These are phyloP conservation scores for Populus tremula DNA, from an alignment of 345 rosid species.

Conservation along the genomic window DNA sequence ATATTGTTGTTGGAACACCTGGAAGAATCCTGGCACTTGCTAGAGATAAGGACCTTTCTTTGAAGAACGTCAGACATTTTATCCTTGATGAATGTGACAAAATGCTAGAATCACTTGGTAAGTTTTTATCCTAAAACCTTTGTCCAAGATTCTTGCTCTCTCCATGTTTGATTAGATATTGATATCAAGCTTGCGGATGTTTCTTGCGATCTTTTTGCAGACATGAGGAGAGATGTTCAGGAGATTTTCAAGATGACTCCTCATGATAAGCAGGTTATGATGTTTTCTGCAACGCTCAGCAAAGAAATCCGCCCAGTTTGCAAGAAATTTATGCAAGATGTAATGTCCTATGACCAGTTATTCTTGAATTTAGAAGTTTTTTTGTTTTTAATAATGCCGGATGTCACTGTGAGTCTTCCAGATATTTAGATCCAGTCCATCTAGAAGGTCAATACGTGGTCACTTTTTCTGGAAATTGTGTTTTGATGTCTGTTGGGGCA, in stretches of 20 bases:
- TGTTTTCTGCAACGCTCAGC: constrained; percentile 99
- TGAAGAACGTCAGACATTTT: constrained; percentile 99
- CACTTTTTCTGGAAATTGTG: constrained; percentile 13
- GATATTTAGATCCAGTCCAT: constrained; percentile 19
- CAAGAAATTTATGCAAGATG: constrained; percentile 99
- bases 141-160: neutral
- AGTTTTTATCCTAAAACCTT: neutral
- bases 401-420: constrained; percentile 33
- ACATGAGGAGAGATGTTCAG: constrained; percentile 97
- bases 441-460: constrained; percentile 12
- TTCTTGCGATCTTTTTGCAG: constrained; percentile 36
- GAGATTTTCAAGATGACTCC: constrained; percentile 99
- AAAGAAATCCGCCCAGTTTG: constrained; percentile 99
- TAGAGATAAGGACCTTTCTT: constrained; percentile 88
- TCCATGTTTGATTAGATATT: neutral
- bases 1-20: constrained; percentile 97
- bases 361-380: constrained; percentile 54
- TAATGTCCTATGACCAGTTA: constrained; percentile 69
- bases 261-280: constrained; percentile 99
- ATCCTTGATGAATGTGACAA: constrained; percentile 99
- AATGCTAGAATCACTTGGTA: constrained; percentile 99
- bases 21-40: constrained; percentile 87
- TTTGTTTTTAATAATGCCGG: constrained; percentile 41
- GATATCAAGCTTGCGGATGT: neutral
- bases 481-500: neutral